Evolutionary conservation across 1,139 yeast genomes (phyloP), one percentile per base, ranked within the genome.

Genomic region (Lodderomyces beijingensis): DNA sequence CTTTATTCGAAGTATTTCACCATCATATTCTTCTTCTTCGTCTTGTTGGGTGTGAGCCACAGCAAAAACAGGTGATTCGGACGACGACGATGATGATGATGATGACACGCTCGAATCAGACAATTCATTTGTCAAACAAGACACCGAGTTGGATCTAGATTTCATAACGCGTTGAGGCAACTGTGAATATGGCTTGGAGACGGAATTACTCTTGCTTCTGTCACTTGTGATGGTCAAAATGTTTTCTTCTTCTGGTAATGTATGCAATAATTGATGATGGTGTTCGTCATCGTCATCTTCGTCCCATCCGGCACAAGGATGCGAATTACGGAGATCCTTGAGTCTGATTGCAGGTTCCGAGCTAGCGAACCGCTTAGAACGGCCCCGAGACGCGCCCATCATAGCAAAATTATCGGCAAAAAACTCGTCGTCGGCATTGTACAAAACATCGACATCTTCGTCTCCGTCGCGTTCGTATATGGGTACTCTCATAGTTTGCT

Each of bases 401-500:
- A 27, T 27, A 18, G 4, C 30, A 22, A 7, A 16, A 30, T 14
- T 10, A 12, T 12, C 16, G 22, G 18, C 20, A 11, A 46, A 55
- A 15, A 49, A 50, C 16, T 53, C 58, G 8, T 54, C 56, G 8
- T 53, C 55, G 9, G 39, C 46, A 23, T 50, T 55, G 27, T 45
- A 34, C 13, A 45, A 31, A 16, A 56, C 43, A 29, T 38, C 41
- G 23, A 35, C 35, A 18, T 50, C 51, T 27, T 56, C 66, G 18
- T 56, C 67, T 1, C 58, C 62, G 29, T 60, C 67, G 15, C 59
- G 40, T 4, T 40, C 55, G 31, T 51, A 58, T n/a, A 65, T 46
- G 2, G 73, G 72, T 8, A 88, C 96, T 30, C 79, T 66, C 98
- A 91, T 91, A 38, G 80, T 78, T 30, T 72, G 61, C 45, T 77